Evolutionary conservation across 352 stramenopile genomes (phyloP), one percentile per base, ranked within the genome.

Genomic region (Phytophthora kernoviae): DNA sequence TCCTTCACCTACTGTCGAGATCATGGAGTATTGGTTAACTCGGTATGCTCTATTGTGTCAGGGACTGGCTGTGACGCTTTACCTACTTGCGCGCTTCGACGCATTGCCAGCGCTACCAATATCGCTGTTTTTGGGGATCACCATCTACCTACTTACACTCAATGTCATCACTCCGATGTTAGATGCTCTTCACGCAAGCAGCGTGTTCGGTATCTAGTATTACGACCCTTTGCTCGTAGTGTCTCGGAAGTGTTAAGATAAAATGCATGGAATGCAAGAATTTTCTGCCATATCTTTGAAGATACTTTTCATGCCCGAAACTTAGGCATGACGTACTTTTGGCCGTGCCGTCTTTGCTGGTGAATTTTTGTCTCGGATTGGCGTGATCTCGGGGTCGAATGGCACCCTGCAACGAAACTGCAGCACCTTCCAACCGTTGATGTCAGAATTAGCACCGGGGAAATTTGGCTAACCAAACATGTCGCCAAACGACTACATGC

Each of bases 51-150:
- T 30, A 12, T 50, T 40, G 54, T 37, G 30, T 4, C 50, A 91
- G 68, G 92, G 91, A 2, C 72, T 99, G 2, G 81, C 77, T 10
- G 70, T 78, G 37, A 99, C 97, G 5, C 84, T 99, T 37, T 81
- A 98, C 26, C 69, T 99, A 9, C 71, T 99, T 12, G 87, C 82
- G 20, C 77, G 98, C 12, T 96, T 96, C 59, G 84, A 98, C 21
- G 96, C 96, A 15, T 75, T 99, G 41, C 94, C 94, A 9, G 96
- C 97, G 8, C 73, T 99, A 14, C 97, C 97, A 1, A 98, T 99
- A 59, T 98, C 90, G 10, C 97, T 99, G 44, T 97, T 98, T 42
- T 65, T 93, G 7, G 75, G 86, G 22, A 84, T 92, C 61, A 36
- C 66, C 37, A 49, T 63, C 32, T 90, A 79, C 27, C 27, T 89